These are phyloP conservation scores for Micractinium sp. DNA, from an alignment of 139 green algal genomes.

Conservation along the genomic window DNA sequence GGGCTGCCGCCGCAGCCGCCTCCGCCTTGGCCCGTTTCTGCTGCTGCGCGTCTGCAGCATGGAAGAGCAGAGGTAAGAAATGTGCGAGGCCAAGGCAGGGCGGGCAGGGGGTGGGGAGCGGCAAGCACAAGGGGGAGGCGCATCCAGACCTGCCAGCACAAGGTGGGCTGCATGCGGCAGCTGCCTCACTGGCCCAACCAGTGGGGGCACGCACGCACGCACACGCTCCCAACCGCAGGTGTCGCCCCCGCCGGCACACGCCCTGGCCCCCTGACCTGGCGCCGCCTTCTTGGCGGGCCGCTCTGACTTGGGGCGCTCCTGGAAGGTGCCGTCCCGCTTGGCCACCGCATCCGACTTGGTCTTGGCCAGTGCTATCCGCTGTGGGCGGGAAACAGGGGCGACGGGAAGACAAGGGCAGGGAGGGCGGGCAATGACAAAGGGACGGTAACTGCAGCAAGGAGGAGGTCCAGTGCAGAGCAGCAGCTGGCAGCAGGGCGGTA, in stretches of 20 bases:
- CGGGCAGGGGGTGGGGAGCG: too few relatives aligned
- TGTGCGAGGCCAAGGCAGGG: too few relatives aligned
- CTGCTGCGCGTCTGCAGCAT: background rate
- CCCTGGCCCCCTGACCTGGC: background rate
- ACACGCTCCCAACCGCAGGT: too few relatives aligned
- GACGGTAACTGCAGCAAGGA: background rate
- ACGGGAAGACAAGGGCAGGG: background rate
- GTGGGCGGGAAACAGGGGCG: background rate
- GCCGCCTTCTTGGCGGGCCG: constrained; percentile 23
- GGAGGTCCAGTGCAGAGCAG: background rate
- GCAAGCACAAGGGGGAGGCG: too few relatives aligned
- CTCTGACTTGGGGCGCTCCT: constrained; percentile 70
- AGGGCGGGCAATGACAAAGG: background rate
- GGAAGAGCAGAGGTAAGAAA: too few relatives aligned
- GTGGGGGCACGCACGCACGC: too few relatives aligned
- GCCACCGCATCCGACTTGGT: constrained; percentile 90
- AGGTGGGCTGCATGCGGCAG: too few relatives aligned
- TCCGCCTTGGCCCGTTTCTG: background rate
- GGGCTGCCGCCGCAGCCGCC: background rate
- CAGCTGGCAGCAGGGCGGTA: background rate
- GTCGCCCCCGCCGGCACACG: too few relatives aligned
- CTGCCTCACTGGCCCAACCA: too few relatives aligned
- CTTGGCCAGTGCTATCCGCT: constrained; percentile 88
- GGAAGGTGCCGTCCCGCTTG: constrained; percentile 88
- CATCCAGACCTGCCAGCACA: too few relatives aligned